Base-by-base conservation (phyloP, 2,329 filamentous ascomycete species). In the Penicillium sp. region DNA sequence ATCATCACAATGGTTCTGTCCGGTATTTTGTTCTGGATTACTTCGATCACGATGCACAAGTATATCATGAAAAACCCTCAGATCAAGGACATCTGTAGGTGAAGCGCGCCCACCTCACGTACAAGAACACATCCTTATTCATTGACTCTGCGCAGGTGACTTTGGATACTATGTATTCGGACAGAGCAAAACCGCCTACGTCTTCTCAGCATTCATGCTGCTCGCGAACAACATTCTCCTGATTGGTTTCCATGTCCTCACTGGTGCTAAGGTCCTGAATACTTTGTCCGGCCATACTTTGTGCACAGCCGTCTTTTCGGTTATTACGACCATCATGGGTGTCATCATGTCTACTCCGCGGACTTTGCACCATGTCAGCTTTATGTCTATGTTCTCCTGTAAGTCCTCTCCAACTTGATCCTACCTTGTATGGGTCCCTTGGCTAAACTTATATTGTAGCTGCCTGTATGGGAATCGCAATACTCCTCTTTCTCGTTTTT, bases 11-110 rank as follows among this genome's bases (percentile, higher is more conserved):
- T 80, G 78, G 57, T 81, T 13, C 61, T 75, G 6, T 74, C 77
- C 1, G 61, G 77, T 27, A 60, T 75, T 5, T 64, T 82, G 3
- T 81, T 82, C 70, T 81, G 75, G 75, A 76, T 80, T 54, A 82
- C 79, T 11, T 79, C 76, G 11, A 75, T 81, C 29, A 81, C 79
- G 21, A 81, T 82, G 78, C 77, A 80, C 69, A 77, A 77, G 53
- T 82, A 73, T 64, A 81, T 82, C 68, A 81, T 82, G 79, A 80
- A 80, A 58, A 60, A 81, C 54, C 79, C 79, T 11, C 75, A 80
- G 35, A 81, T 82, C 65, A 76, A 63, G 52, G 76, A 82, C 62
- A 81, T 82, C 59, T 81, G 79, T 73, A 62, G 63, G 68, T 61
- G 24, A 14, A 3, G 6, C 5, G 19, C 9, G 14, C 16, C 39